Base-by-base conservation (phyloP, 1,284 basidiomycete genomes). In the Trametes pubescens region DNA sequence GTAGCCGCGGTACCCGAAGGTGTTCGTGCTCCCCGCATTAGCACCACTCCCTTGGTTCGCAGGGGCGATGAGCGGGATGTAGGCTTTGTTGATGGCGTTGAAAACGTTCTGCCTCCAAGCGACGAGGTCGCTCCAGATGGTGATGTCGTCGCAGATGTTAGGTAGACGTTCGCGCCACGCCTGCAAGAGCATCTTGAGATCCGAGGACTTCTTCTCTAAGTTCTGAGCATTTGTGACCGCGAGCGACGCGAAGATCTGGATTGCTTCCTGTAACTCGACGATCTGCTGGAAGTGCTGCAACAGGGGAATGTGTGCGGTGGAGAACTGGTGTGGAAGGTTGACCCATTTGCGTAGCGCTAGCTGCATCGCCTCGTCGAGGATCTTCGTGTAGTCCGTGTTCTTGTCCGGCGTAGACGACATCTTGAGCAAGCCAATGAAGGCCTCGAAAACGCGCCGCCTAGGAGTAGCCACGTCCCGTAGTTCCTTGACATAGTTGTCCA, bases 231-330 rank as follows among this genome's bases (percentile, higher is more conserved):
- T 98, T 1, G 98, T 99, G 66, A 88, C 86, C 1, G 93, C 89
- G 32, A 99, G 83, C 22, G 92, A 95, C 38, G 92, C 91, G 74
- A 99, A 99, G 53, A 99, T 97, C 70, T 94, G 91, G 6, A 95
- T 91, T 5, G 98, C 96, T 79, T 99, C 98, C 74, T 96, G 94
- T 22, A 99, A 84, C 78, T 99, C 98, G 49, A 99, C 96, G 69
- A 98, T 97, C 75, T 99, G 98, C 79, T 99, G 98, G 84, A 99
- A 99, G 77, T 98, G 92, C 76, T 99, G 96, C 34, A 99, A 82
- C 34, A 99, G 82, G 1, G 98, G 97, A 9, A 99, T 87, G 76
- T 99, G 98, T 2, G 96, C 96, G 38, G 90, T 84, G 0, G 96
- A 97, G 59, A 99, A 86, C 34, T 93, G 86, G 9, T 86, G 80